Conservation (phyloP, 768 basidiomycete genomes). For the Auricularia cornea region DNA sequence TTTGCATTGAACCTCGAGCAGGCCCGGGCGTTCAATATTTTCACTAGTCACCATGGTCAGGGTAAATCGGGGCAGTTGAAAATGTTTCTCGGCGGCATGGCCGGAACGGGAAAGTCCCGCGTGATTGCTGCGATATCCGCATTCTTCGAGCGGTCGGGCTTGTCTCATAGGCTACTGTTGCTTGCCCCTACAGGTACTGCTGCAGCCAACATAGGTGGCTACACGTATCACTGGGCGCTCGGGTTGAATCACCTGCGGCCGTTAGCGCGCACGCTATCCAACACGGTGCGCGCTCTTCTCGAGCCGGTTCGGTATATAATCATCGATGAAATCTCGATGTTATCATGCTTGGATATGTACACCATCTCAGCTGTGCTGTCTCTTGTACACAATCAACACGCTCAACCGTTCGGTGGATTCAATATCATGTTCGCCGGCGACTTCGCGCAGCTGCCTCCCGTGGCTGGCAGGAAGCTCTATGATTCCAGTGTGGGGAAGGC, state of each 20-base stretch:
- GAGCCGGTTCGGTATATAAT: slow-evolving; percentile 33
- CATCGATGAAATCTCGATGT: slow-evolving; percentile 38
- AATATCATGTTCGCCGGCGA: slow-evolving; percentile 41
- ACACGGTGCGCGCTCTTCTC: slow-evolving; percentile 9
- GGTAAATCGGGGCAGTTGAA: slow-evolving; percentile 5
- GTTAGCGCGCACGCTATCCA: slow-evolving; percentile 1
- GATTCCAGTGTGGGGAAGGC: background rate
- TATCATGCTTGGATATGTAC: slow-evolving; percentile 22
- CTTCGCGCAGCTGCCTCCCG: slow-evolving; percentile 36
- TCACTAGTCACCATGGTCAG: slow-evolving; percentile 11
- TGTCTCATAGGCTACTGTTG: slow-evolving; percentile 6
- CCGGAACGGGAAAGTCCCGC: slow-evolving; percentile 17
- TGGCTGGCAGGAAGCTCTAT: background rate
- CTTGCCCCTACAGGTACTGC: slow-evolving; percentile 18
- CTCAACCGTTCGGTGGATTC: slow-evolving; percentile 28
- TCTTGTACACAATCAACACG: slow-evolving; percentile 8
- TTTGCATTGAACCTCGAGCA: slow-evolving; percentile 13
- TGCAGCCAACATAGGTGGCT: slow-evolving; percentile 12
- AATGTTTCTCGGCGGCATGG: slow-evolving; percentile 18
- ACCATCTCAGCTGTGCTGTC: slow-evolving; percentile 18
- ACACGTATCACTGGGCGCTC: slow-evolving; percentile 15
- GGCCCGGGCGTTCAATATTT: slow-evolving; percentile 12
- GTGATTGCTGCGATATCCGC: slow-evolving; percentile 10
- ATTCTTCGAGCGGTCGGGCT: slow-evolving; percentile 9
- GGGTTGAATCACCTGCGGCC: background rate